A percentile compares a stretch with the other conserved stretches of the same genome.
Evolutionary conservation across 2,329 filamentous ascomycete species (phyloP).

Genomic region (Microcera coccophila): DNA sequence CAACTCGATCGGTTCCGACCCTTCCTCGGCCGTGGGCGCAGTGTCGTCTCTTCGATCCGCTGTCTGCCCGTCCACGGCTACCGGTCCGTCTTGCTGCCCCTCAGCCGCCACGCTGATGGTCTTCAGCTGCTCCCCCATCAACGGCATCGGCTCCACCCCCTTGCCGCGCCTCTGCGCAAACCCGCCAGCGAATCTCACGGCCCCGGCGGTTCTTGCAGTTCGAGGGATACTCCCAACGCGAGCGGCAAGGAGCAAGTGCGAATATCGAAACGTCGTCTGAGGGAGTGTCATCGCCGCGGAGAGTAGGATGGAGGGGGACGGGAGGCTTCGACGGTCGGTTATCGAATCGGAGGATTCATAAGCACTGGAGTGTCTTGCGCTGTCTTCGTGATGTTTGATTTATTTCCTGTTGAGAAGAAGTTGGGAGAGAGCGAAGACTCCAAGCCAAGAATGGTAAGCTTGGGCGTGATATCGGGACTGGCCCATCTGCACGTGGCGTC

Average conservation of each 20-base stretch:
- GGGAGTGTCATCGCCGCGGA: constrained; percentile 52
- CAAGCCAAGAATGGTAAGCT: constrained; percentile 6
- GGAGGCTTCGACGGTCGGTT: constrained; percentile 5
- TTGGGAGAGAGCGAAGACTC: too few species aligned
- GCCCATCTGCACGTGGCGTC: constrained; percentile 24
- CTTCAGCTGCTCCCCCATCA: constrained; percentile 19
- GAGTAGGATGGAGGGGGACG: constrained; percentile 2
- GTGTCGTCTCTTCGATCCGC: background rate
- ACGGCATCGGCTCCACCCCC: constrained; percentile 52
- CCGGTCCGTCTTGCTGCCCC: constrained; percentile 10
- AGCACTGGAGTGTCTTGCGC: constrained; percentile 2
- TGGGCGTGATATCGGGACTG: constrained; percentile 21
- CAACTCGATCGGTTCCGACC: background rate
- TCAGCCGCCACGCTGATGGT: constrained; percentile 19
- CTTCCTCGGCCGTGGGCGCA: constrained; percentile 2
- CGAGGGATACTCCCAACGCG: constrained; percentile 25
- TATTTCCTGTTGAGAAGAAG: too few species aligned
- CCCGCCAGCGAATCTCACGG: constrained; percentile 39
- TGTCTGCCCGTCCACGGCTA: background rate
- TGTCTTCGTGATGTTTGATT: too few species aligned
- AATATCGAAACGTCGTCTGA: constrained; percentile 65
- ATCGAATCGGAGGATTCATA: constrained; percentile 16
- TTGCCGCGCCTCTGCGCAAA: constrained; percentile 58
- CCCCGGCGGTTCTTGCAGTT: constrained; percentile 33
- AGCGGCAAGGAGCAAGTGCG: constrained; percentile 58